Evolutionary conservation across 1,284 basidiomycete species (phyloP).

Genomic region (Vanrija sp.): DNA sequence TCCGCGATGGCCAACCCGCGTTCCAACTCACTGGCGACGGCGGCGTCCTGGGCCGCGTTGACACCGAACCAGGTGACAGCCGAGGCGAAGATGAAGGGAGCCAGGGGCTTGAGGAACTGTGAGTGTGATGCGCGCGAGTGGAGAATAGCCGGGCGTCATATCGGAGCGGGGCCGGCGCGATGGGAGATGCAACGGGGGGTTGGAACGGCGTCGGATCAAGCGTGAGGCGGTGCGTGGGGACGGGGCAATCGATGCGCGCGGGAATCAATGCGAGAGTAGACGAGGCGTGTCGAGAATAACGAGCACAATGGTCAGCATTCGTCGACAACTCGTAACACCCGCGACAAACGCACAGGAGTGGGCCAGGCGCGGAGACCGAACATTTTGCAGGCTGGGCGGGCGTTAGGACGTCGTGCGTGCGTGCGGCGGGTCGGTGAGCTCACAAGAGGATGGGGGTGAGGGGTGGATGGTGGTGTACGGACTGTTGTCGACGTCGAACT

Average conservation of each 20-base stretch:
- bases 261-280: background rate
- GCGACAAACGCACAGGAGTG: conserved; percentile 36
- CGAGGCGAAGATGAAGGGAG: conserved; percentile 41
- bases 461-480: too few species aligned
- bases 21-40: conserved; percentile 33
- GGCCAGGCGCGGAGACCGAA: conserved; percentile 47
- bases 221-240: background rate
- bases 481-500: too few species aligned
- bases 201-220: background rate
- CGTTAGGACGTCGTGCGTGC: too few species aligned
- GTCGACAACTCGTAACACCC: background rate
- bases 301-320: conserved; percentile 4
- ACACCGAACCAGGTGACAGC: conserved; percentile 38
- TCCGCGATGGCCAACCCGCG: background rate
- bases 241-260: background rate
- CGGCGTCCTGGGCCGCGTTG: conserved; percentile 35
- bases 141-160: background rate
- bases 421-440: too few species aligned
- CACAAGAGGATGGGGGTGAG: too few species aligned
- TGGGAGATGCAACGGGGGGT: too few species aligned
- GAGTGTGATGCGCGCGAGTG: background rate
- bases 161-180: background rate
- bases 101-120: conserved; percentile 42
- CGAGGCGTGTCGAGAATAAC: background rate
- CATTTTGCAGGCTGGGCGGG: conserved; percentile 20